These are phyloP conservation scores for Phytophthora macrochlamydospora DNA, from an alignment of 352 stramenopile genomes.

Conservation along the genomic window DNA sequence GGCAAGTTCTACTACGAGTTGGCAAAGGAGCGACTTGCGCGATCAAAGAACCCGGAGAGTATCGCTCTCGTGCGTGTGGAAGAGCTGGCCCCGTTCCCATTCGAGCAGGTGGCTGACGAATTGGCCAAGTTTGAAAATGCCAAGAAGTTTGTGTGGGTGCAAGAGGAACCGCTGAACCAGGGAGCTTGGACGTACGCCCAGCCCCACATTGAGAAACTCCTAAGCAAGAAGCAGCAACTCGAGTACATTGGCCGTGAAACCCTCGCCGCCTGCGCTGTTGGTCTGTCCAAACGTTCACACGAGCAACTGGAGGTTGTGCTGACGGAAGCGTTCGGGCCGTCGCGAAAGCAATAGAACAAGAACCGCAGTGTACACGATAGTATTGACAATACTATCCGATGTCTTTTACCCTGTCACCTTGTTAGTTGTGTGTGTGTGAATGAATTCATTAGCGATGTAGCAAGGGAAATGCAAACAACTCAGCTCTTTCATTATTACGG, in stretches of 20 bases:
- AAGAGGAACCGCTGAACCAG: conserved; percentile 86
- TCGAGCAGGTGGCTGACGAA: conserved; percentile 63
- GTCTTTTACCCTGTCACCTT: too few species aligned
- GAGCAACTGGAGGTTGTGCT: conserved; percentile 74
- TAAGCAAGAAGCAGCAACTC: conserved; percentile 58
- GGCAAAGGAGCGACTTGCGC: conserved; percentile 61
- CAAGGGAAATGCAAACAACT: too few species aligned
- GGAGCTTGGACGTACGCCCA: conserved; percentile 77
- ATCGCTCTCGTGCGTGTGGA: conserved; percentile 80
- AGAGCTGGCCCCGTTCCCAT: conserved; percentile 88
- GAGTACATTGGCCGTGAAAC: conserved; percentile 79
- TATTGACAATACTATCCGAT: not conserved
- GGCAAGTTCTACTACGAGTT: conserved; percentile 90
- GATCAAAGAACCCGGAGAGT: conserved; percentile 45
- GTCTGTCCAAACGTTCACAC: conserved; percentile 71
- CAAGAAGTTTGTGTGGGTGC: conserved; percentile 77
- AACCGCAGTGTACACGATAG: conserved; percentile 14
- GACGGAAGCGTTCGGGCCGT: conserved; percentile 54
- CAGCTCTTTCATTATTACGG: not conserved
- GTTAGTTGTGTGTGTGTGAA: too few species aligned
- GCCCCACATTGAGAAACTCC: conserved; percentile 74
- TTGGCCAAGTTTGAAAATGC: conserved; percentile 64
- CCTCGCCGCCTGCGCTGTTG: conserved; percentile 73
- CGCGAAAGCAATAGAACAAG: conserved; percentile 3
- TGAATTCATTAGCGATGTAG: too few species aligned